phyloP scores from a whole-genome alignment of 495 filamentous ascomycete species.

The Cercophora scortea region DNA sequence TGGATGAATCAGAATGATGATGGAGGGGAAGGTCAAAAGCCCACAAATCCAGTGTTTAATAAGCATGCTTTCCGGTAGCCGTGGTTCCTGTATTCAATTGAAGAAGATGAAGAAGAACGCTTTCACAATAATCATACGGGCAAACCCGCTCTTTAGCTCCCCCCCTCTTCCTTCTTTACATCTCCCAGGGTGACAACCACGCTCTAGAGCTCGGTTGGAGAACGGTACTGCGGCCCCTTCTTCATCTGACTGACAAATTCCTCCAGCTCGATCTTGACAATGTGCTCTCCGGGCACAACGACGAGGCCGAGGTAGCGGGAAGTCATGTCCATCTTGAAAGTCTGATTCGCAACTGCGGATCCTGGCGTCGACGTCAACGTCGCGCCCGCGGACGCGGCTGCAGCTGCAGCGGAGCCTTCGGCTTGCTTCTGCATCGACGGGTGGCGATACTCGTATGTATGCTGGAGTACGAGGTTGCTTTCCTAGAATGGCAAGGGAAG shows the following conservation, averaged over 20 bases:
- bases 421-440: conserved; percentile 48
- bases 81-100: too few species aligned
- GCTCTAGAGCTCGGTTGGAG: too few species aligned
- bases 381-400: conserved; percentile 20
- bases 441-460: conserved; percentile 79
- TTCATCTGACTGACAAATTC: conserved; percentile 42
- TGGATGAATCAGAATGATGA: too few species aligned
- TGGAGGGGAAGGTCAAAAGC: too few species aligned
- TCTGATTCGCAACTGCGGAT: conserved; percentile 8
- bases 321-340: conserved; percentile 61
- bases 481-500: conserved; percentile 18
- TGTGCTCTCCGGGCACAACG: conserved; percentile 79
- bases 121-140: too few species aligned
- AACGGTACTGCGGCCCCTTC: neutral
- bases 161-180: too few species aligned
- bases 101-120: too few species aligned
- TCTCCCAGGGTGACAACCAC: too few species aligned
- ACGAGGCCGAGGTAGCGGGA: conserved; percentile 83
- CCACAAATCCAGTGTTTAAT: too few species aligned
- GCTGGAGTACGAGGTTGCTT: conserved; percentile 74
- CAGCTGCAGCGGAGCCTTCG: conserved; percentile 36
- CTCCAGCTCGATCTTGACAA: conserved; percentile 84
- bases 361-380: conserved; percentile 12
- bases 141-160: too few species aligned
- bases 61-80: too few species aligned